Base-by-base conservation (phyloP, 306 rosid species). In the Mimosa pudica region DNA sequence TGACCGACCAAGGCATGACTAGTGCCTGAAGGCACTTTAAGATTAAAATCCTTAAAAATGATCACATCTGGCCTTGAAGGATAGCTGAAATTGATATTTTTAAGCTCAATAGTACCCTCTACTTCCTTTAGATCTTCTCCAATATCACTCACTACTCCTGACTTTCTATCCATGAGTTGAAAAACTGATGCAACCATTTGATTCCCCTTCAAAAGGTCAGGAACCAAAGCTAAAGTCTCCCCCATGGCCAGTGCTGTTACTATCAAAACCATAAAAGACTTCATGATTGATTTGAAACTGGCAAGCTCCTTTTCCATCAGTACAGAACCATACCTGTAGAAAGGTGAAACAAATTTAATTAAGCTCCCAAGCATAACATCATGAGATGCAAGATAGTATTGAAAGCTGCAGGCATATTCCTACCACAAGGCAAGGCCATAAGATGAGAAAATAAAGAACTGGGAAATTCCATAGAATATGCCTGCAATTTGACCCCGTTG, bases 161-260 rank as follows among this genome's bases (percentile, higher is more conserved):
- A 84, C 79, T 85, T 86, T 64, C 97, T 81, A 70, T 94, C 97
- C 77, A 88, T 69, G 68, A 90, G 82, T 57, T 94, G 96, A 33
- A 94, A 92, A 57, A 94, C 90, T 2, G 98, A 94, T 77, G 98
- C 92, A 42, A 81, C 93, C 98, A 92, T 92, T 84, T 94, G 94
- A 78, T 89, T 92, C 73, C 98, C 98, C 77, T 92, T 94, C 76
- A 94, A 70, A 41, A 94, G 90, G 79, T 94, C 98, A 1, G 97
- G 98, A 58, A 92, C 97, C 47, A 94, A 71, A 61, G 98, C 97
- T 76, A 94, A 81, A 45, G 96, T 89, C 87, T 92, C 98, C 52
- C 98, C 97, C 97, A 94, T 94, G 32, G 96, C 98, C 11, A 94
- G 73, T 70, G 97, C 98, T 36, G 98, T 90, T 51, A 94, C 93